Conservation (phyloP, 1,284 basidiomycete genomes). For the Paramarasmius palmivorus region DNA sequence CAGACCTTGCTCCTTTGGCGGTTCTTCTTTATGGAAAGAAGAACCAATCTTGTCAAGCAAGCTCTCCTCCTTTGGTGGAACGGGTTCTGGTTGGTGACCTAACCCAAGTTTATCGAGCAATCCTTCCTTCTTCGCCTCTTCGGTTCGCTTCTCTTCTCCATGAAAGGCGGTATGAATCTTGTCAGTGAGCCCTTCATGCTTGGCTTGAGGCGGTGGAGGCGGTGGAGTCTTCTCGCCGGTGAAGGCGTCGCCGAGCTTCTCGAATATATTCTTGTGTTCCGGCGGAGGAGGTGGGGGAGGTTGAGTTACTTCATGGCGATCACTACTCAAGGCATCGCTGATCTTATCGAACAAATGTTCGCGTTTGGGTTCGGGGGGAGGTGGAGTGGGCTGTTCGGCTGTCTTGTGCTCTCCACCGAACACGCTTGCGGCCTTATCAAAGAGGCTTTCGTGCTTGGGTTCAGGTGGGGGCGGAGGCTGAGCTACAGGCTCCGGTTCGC, state of each 20-base stretch:
- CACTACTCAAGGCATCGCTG: constrained; percentile 15
- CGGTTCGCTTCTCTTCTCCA: background rate
- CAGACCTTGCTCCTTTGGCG: constrained; percentile 21
- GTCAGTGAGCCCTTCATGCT: constrained; percentile 1
- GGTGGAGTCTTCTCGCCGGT: background rate
- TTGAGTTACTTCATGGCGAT: background rate
- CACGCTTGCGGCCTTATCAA: constrained; percentile 11
- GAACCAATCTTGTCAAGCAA: constrained; percentile 13
- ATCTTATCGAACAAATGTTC: constrained; percentile 24
- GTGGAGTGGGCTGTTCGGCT: constrained; percentile 8
- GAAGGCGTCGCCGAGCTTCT: constrained; percentile 12
- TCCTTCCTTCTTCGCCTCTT: background rate
- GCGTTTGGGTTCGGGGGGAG: constrained; percentile 19
- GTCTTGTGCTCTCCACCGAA: background rate
- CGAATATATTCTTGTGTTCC: constrained; percentile 7
- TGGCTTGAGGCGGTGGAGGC: background rate
- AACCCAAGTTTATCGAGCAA: constrained; percentile 1
- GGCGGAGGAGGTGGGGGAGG: constrained; percentile 9
- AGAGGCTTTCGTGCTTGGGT: background rate
- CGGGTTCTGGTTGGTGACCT: constrained; percentile 4
- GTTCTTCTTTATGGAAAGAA: constrained; percentile 18
- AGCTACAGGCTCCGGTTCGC: background rate
- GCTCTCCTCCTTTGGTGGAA: constrained; percentile 8
- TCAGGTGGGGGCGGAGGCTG: constrained; percentile 1
- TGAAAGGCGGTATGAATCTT: background rate